Base-by-base conservation (phyloP, 2,329 filamentous ascomycete genomes). In the Bipolaris zeicola region DNA sequence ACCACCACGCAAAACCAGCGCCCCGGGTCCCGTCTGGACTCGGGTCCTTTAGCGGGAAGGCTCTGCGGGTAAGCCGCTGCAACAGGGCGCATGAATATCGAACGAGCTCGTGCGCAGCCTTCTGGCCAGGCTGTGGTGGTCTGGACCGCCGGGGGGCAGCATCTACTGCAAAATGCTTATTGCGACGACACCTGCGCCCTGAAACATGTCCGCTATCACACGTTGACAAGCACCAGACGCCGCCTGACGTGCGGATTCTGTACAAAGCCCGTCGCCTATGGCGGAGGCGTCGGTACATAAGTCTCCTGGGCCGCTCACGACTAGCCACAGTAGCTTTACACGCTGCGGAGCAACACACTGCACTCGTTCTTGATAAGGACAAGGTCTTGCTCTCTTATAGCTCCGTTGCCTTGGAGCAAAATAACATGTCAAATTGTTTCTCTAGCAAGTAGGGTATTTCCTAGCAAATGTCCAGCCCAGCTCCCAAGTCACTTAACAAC, bases 91-190 rank as follows among this genome's bases (percentile, higher is more conserved):
- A 61, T 49, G 56, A 50, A 52, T 57, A 55, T 57, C 50, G 56
- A 49, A 52, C 55, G 50, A 60, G 63, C 59, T 60, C 61, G 63
- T 64, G 63, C 61, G 59, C 59, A 41, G 58, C 55, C 51, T 59
- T 54, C 45, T 57, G 52, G 46, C 56, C 47, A 48, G 61, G 56
- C 59, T 50, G 52, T 60, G 31, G 56, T 62, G 66, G 63, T 72
- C 71, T 68, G 71, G 70, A 71, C 63, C 64, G 58, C 57, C 58
- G 63, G 57, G 57, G 60, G 60, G 59, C 53, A 55, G 46, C 52
- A 50, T 55, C 49, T 56, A 52, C 57, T 60, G 60, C 60, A 52
- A 55, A 70, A 73, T 68, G 71, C 72, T 75, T 75, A 72, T 68
- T 71, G 64, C 63, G 52, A 75, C 72, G 67, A 73, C 72, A 65